These are phyloP conservation scores for Rusavskia elegans DNA, from an alignment of 495 filamentous ascomycete genomes.

Conservation along the genomic window DNA sequence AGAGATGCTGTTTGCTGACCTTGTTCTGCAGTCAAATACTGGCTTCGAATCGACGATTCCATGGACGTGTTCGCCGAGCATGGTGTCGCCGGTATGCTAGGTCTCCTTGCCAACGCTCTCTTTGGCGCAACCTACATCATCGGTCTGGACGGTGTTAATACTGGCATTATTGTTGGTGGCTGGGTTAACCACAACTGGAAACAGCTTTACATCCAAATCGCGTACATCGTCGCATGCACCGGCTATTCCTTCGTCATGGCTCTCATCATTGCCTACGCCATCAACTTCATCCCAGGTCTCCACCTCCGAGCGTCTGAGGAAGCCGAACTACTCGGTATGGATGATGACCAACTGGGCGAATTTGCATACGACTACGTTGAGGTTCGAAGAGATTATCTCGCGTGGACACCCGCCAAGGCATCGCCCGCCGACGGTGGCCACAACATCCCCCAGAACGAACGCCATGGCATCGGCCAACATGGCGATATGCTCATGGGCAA, in stretches of 20 bases:
- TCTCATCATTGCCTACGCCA: slow-evolving; percentile 61
- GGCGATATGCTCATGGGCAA: slow-evolving; percentile 48
- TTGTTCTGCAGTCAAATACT: slow-evolving; percentile 64
- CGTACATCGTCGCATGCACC: slow-evolving; percentile 63
- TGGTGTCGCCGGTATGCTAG: slow-evolving; percentile 84
- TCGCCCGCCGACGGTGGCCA: slow-evolving; percentile 42
- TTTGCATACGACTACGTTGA: slow-evolving; percentile 99
- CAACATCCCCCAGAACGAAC: slow-evolving; percentile 47
- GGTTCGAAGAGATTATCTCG: slow-evolving; percentile 90
- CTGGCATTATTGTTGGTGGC: slow-evolving; percentile 51
- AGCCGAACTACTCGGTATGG: slow-evolving; percentile 96
- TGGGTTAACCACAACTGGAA: slow-evolving; percentile 80
- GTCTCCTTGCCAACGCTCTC: slow-evolving; percentile 81
- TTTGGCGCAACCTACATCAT: slow-evolving; percentile 84
- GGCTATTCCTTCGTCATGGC: slow-evolving; percentile 76
- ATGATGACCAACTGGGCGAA: slow-evolving; percentile 96
- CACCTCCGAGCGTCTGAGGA: slow-evolving; percentile 85
- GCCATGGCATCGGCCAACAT: slow-evolving; percentile 73
- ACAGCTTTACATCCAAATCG: slow-evolving; percentile 83
- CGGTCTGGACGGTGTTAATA: slow-evolving; percentile 87
- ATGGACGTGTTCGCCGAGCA: slow-evolving; percentile 99
- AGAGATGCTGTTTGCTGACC: slow-evolving; percentile 21
- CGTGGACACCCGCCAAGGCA: slow-evolving; percentile 79
- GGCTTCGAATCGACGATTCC: slow-evolving; percentile 84
- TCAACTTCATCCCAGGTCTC: slow-evolving; percentile 80